Percentiles rank a stretch among this genome's conserved stretches.
Conservation (phyloP, 805 yeast species). For the Metschnikowia gruessii region DNA sequence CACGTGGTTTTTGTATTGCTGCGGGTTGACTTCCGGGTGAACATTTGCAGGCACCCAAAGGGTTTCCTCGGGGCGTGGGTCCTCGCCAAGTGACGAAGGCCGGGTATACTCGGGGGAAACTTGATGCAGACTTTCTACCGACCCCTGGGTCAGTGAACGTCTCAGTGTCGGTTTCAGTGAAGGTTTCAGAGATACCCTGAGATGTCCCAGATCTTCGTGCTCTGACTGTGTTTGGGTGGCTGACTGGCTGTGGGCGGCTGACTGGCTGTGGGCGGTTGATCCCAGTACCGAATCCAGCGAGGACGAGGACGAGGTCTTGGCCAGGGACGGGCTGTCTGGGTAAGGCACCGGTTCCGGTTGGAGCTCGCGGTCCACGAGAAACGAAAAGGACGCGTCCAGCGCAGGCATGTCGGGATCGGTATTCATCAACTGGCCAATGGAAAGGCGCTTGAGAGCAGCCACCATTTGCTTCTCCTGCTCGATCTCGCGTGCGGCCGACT, state of each 20-base stretch:
- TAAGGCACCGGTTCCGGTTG: conserved; percentile 3
- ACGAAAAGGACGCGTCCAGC: conserved; percentile 23
- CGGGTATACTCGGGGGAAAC: background rate
- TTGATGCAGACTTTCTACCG: background rate
- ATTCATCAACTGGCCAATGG: conserved; percentile 59
- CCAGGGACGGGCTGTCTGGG: conserved; percentile 1
- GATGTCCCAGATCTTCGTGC: no score
- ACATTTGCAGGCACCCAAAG: conserved; percentile 95
- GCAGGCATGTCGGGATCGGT: conserved; percentile 72
- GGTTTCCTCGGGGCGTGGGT: conserved; percentile 31
- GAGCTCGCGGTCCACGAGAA: conserved; percentile 12
- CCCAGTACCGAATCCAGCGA: conserved; percentile 5
- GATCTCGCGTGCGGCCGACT: conserved; percentile 67
- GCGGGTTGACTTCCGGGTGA: conserved; percentile 95
- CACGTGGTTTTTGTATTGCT: conserved; percentile 68
- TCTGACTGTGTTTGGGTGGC: no score
- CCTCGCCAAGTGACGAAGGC: conserved; percentile 8
- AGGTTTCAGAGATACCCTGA: background rate
- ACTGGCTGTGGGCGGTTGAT: no score
- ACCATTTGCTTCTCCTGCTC: conserved; percentile 73
- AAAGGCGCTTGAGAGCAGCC: conserved; percentile 67
- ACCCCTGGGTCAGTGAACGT: background rate
- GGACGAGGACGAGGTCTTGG: background rate
- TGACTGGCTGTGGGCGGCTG: background rate
- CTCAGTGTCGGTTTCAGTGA: background rate